These are phyloP conservation scores for Cryptosporidium meleagridis DNA, from an alignment of 169 alveolate species.

Conservation along the genomic window DNA sequence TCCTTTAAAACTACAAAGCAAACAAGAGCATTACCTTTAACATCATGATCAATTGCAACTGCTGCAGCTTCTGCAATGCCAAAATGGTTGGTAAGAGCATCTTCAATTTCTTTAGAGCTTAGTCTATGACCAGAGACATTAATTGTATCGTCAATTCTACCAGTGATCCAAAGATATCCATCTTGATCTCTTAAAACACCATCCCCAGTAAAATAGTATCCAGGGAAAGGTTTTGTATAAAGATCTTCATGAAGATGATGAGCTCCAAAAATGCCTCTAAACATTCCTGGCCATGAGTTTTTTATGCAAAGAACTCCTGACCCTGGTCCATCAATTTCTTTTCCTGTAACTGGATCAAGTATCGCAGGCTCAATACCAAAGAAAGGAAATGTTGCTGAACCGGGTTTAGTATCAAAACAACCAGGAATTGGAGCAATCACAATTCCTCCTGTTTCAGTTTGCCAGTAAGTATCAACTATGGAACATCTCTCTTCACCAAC, in stretches of 20 bases:
- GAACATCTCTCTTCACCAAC: constrained; percentile 80
- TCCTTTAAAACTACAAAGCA: constrained; percentile 89
- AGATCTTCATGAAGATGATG: constrained; percentile 86
- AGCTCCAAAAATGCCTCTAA: constrained; percentile 90
- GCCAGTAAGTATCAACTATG: constrained; percentile 97
- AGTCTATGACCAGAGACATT: constrained; percentile 94
- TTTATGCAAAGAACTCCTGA: constrained; percentile 89
- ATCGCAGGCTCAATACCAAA: constrained; percentile 89
- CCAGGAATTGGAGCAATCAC: constrained; percentile 93
- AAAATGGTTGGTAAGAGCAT: constrained; percentile 88
- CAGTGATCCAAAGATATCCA: constrained; percentile 94
- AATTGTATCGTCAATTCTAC: constrained; percentile 96
- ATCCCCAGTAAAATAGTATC: constrained; percentile 95
- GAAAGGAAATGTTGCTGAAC: constrained; percentile 92
- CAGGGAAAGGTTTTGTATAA: constrained; percentile 86
- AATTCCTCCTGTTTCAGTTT: constrained; percentile 97
- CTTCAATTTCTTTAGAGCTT: constrained; percentile 94
- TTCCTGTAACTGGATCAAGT: constrained; percentile 88
- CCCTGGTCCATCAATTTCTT: constrained; percentile 83
- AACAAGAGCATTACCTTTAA: constrained; percentile 93
- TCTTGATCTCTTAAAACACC: constrained; percentile 94
- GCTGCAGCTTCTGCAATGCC: constrained; percentile 92
- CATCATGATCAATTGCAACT: constrained; percentile 92
- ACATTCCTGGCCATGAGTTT: constrained; percentile 92
- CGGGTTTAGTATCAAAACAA: constrained; percentile 90